Evolutionary conservation across 768 basidiomycete species (phyloP), one percentile per base, ranked within the genome.

Genomic region (Galerina marginata): DNA sequence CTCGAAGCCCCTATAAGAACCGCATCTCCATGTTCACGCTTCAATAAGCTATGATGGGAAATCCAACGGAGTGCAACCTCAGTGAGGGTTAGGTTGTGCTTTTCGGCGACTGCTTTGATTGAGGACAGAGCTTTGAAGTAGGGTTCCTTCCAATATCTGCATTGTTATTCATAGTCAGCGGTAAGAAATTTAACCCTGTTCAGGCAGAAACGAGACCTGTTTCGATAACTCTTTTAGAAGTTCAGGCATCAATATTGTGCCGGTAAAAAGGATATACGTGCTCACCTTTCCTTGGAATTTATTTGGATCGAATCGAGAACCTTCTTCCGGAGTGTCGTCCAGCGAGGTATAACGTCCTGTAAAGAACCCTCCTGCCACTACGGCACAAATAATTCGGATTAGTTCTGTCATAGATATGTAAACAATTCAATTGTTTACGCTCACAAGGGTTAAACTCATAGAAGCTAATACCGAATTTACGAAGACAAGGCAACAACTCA

Each of bases 1-100:
- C 79, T 85, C 3, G 82, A 84, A 36, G 87, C 87, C 20, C 87
- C 87, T 63, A 90, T 87, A 56, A 89, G 73, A 60, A 88, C 74
- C 25, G 81, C 71, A 64, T 85, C 83, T 16, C 82, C 79, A 37
- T 75, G 67, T 61, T 84, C 83, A 10, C 79, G 72, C 64, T 80
- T 77, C 55, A 88, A 67, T 2, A 74, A 59, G 9, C 60, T 83
- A 59, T 88, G 86, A 59, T 88, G 81, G 54, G 86, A 82, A 52
- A 82, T 75, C 87, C 87, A 89, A 15, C 87, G 77, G 45, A 87
- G 71, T 0, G 86, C 85, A 4, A 86, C 77, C 71, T 88, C 85
- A 2, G 80, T 76, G 56, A 86, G 72, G 0, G 80, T 78, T 5
- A 88, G 69, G 14, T 56, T 47, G 25, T 56, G 36, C 43, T 53